A percentile compares a stretch with the other conserved stretches of the same genome.
Evolutionary conservation across 2,329 filamentous ascomycete species (phyloP).

Genomic region (Amphichorda felina): DNA sequence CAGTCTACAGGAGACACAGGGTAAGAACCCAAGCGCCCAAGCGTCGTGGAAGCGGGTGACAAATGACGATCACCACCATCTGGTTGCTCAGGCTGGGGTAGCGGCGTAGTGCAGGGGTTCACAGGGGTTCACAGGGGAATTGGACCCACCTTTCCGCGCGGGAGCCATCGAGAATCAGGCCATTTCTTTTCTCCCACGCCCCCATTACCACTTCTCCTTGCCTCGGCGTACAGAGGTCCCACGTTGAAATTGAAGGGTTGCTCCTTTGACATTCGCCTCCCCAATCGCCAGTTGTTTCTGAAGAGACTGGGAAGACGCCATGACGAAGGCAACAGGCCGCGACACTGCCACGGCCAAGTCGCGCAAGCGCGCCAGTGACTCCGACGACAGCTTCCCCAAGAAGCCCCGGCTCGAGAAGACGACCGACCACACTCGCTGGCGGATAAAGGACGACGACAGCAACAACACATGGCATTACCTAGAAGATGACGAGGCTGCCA

Average conservation of each 20-base stretch:
- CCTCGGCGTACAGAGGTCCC: no score
- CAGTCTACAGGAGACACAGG: neutral
- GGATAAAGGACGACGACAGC: conserved; percentile 70
- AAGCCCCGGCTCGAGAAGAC: conserved; percentile 36
- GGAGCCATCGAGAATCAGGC: no score
- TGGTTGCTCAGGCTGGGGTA: neutral
- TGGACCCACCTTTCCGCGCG: neutral
- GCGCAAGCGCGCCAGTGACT: conserved; percentile 28
- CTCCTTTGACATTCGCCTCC: no score
- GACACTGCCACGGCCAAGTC: conserved; percentile 12
- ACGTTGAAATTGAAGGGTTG: no score
- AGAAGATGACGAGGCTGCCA: conserved; percentile 54
- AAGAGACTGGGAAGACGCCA: neutral
- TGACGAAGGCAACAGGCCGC: neutral
- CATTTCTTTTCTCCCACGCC: no score
- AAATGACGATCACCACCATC: neutral
- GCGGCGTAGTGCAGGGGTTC: neutral
- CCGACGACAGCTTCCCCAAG: conserved; percentile 26
- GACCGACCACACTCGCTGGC: conserved; percentile 77
- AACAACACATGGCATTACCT: conserved; percentile 94
- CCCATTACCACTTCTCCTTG: no score
- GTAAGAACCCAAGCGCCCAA: no score
- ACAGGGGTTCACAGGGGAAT: no score
- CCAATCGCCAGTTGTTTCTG: no score
- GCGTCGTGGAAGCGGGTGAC: neutral